A percentile compares a stretch with the other conserved stretches of the same genome.
These are phyloP conservation scores for Boletus patriciae DNA, from an alignment of 768 basidiomycete genomes.

Conservation along the genomic window DNA sequence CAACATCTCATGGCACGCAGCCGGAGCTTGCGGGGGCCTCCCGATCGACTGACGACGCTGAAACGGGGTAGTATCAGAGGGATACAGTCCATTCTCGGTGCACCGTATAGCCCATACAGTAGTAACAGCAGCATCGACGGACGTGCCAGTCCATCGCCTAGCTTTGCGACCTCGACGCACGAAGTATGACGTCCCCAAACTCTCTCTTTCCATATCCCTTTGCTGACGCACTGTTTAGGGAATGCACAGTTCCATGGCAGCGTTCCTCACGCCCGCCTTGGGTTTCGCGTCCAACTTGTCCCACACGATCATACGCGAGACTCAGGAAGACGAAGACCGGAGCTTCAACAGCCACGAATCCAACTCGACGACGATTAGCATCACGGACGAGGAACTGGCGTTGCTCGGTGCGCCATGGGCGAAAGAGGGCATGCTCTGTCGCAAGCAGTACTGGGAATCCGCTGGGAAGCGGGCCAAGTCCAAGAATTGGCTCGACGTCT, in stretches of 20 bases:
- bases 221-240: conserved; percentile 40
- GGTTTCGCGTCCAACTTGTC: conserved; percentile 96
- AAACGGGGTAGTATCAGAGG: conserved; percentile 94
- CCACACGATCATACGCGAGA: conserved; percentile 93
- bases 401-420: conserved; percentile 97
- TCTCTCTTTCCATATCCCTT: background rate
- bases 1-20: conserved; percentile 54
- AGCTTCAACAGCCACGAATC: conserved; percentile 67
- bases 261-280: conserved; percentile 80
- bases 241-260: conserved; percentile 60
- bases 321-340: conserved; percentile 82
- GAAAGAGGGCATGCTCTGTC: conserved; percentile 94
- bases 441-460: conserved; percentile 93
- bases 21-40: conserved; percentile 67
- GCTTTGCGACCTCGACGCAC: conserved; percentile 82
- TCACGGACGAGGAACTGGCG: conserved; percentile 94
- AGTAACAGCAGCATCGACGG: conserved; percentile 84
- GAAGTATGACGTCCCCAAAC: conserved; percentile 50
- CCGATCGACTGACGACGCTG: conserved; percentile 70
- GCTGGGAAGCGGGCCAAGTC: conserved; percentile 81
- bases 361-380: conserved; percentile 72
- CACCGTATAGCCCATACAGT: conserved; percentile 79
- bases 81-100: conserved; percentile 71
- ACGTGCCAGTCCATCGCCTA: conserved; percentile 91
- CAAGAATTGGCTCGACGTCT: conserved; percentile 91